These are phyloP conservation scores for Penicillium maclennaniae DNA, from an alignment of 495 filamentous ascomycete species.

Conservation along the genomic window DNA sequence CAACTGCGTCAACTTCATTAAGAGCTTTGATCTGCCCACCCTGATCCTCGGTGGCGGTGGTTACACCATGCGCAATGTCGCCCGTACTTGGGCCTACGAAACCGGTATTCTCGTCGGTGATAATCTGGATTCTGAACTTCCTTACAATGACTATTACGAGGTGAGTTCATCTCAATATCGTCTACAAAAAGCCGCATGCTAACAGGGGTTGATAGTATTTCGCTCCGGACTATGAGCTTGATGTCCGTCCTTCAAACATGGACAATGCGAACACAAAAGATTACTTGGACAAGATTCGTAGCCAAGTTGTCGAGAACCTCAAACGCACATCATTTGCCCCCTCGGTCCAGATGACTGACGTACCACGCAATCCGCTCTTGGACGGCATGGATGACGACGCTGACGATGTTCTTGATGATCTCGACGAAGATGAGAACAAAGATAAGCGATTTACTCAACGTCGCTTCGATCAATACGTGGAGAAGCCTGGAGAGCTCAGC, in stretches of 20 bases:
- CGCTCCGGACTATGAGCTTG: constrained; percentile 90
- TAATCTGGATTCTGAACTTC: constrained; percentile 73
- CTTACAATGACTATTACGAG: constrained; percentile 98
- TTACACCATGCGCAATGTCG: constrained; percentile 98
- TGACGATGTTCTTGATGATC: constrained; percentile 82
- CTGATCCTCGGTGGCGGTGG: constrained; percentile 92
- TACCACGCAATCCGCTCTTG: constrained; percentile 69
- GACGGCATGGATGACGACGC: constrained; percentile 75
- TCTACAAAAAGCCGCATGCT: constrained; percentile 2
- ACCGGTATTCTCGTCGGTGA: constrained; percentile 86
- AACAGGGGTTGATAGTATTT: constrained; percentile 66
- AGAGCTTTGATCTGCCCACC: constrained; percentile 85
- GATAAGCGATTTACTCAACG: constrained; percentile 81
- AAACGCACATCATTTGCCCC: constrained; percentile 83
- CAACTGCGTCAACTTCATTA: constrained; percentile 95
- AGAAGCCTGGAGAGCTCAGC: constrained; percentile 69
- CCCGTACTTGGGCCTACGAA: constrained; percentile 95
- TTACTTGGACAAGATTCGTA: constrained; percentile 94
- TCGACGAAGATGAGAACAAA: constrained; percentile 86
- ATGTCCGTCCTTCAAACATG: constrained; percentile 96
- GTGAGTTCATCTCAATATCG: constrained; percentile 44
- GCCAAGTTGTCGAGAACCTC: constrained; percentile 87
- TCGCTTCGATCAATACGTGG: constrained; percentile 73
- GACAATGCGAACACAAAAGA: constrained; percentile 95
- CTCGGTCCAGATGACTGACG: constrained; percentile 90